Conservation (phyloP, 768 basidiomycete species). For the Mycena albidolilacea region DNA sequence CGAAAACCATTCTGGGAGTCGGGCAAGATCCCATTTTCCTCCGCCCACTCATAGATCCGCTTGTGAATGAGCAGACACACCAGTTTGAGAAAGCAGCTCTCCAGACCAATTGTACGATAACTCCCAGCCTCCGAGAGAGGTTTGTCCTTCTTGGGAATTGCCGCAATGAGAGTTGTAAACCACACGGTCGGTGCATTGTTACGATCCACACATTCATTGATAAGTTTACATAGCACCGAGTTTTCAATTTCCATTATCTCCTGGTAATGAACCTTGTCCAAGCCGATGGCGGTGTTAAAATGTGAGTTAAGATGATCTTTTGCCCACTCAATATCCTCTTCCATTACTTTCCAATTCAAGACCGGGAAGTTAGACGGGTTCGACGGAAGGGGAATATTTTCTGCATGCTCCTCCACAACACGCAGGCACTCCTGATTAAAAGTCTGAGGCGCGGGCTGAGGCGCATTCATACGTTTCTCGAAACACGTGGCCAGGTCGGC, state of each 20-base stretch:
- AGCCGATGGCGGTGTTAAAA: neutral
- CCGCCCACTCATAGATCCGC: too few species aligned
- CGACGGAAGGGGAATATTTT: slow-evolving; percentile 8
- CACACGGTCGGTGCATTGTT: neutral
- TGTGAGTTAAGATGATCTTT: slow-evolving; percentile 11
- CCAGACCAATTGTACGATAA: slow-evolving; percentile 6
- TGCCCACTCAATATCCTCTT: slow-evolving; percentile 15
- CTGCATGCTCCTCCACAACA: neutral
- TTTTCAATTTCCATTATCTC: slow-evolving; percentile 5
- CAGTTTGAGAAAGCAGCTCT: slow-evolving; percentile 14
- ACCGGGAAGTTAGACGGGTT: neutral
- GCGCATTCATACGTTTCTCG: slow-evolving; percentile 9
- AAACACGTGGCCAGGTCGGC: slow-evolving; percentile 6
- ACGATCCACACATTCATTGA: slow-evolving; percentile 3
- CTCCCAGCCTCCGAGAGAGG: neutral
- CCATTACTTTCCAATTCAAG: too few species aligned
- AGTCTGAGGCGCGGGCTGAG: neutral
- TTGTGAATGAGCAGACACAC: neutral
- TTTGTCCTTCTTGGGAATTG: slow-evolving; percentile 8
- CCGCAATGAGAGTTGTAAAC: slow-evolving; percentile 1
- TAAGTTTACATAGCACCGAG: neutral
- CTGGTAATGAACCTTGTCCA: neutral
- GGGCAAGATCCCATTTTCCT: too few species aligned
- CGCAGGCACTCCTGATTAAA: neutral
- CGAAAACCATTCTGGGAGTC: too few species aligned